A percentile compares a stretch with the other conserved stretches of the same genome.
Evolutionary conservation across 2,329 filamentous ascomycete species (phyloP).

Genomic region (Pestalotiopsis fici): DNA sequence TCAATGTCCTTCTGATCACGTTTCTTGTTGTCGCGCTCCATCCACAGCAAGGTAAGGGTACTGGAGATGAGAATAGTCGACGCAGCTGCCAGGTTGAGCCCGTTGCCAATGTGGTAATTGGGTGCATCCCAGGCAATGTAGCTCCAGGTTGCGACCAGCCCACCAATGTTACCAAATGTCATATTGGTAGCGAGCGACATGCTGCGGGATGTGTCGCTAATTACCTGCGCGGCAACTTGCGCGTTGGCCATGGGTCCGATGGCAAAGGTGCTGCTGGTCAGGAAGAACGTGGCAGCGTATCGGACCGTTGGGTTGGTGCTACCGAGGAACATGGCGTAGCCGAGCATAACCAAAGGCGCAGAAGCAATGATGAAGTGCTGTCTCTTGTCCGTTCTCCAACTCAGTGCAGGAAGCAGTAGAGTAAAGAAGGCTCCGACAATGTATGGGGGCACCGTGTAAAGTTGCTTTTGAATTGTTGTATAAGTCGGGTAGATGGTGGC

Average conservation of each 20-base stretch:
- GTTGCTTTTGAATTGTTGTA: conserved; percentile 63
- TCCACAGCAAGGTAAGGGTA: conserved; percentile 2
- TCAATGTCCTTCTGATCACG: not conserved
- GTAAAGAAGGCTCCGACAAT: conserved; percentile 69
- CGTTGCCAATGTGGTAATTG: conserved; percentile 71
- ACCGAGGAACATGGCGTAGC: conserved; percentile 72
- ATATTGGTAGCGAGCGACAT: conserved; percentile 68
- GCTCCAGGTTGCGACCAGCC: conserved; percentile 65
- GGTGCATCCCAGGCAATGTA: conserved; percentile 67
- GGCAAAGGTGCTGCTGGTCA: conserved; percentile 64
- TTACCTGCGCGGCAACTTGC: conserved; percentile 69
- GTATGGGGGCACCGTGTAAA: conserved; percentile 72
- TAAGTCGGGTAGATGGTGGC: conserved; percentile 63
- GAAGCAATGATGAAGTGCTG: conserved; percentile 61
- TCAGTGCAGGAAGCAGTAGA: conserved; percentile 59
- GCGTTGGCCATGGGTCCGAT: conserved; percentile 68
- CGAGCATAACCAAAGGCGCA: conserved; percentile 66
- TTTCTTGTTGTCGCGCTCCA: conserved; percentile 7
- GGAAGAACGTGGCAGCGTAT: conserved; percentile 72
- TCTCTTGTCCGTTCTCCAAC: conserved; percentile 61
- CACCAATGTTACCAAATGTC: conserved; percentile 75
- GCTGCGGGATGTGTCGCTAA: conserved; percentile 69
- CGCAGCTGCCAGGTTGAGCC: conserved; percentile 64
- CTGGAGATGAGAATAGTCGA: conserved; percentile 50
- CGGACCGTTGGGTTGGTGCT: conserved; percentile 51